phyloP scores from a whole-genome alignment of 192 early-diverging fungal genomes.

The Borealophlyctis nickersoniae region DNA sequence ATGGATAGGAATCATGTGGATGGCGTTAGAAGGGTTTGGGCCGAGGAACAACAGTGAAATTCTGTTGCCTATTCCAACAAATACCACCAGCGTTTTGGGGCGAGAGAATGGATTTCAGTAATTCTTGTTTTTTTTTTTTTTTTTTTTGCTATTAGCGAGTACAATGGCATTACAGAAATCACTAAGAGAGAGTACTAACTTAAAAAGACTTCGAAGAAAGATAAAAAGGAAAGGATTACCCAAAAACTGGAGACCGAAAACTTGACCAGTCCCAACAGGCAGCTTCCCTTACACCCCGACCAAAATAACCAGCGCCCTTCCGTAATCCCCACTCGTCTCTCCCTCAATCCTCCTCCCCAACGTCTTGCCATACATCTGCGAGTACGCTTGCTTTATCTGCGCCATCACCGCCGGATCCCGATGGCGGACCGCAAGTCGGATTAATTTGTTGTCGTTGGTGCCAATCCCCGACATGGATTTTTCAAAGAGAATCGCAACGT shows the following conservation, averaged over 20 bases:
- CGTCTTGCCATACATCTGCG: constrained; percentile 27
- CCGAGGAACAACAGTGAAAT: not conserved
- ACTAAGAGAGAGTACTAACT: no score
- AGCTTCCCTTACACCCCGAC: constrained; percentile 15
- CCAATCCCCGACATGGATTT: constrained; percentile 50
- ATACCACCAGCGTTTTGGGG: not conserved
- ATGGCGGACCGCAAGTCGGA: constrained; percentile 37
- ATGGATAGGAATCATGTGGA: constrained; percentile 26
- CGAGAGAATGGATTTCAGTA: no score
- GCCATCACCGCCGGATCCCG: constrained; percentile 36
- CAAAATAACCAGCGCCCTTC: constrained; percentile 27
- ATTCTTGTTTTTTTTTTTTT: no score
- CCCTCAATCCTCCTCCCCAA: constrained; percentile 29
- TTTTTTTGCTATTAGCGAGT: no score
- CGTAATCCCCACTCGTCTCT: constrained; percentile 41
- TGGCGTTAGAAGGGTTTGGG: constrained; percentile 20
- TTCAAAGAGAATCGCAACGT: constrained; percentile 42
- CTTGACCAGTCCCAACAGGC: no score
- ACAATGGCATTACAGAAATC: no score
- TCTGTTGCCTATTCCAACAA: not conserved
- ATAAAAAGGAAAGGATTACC: no score
- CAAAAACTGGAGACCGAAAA: no score
- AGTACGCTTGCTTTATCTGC: constrained; percentile 34
- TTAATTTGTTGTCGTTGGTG: constrained; percentile 46
- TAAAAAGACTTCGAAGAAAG: no score